Conservation (phyloP, 768 basidiomycete species). For the Favolaschia claudopus region DNA sequence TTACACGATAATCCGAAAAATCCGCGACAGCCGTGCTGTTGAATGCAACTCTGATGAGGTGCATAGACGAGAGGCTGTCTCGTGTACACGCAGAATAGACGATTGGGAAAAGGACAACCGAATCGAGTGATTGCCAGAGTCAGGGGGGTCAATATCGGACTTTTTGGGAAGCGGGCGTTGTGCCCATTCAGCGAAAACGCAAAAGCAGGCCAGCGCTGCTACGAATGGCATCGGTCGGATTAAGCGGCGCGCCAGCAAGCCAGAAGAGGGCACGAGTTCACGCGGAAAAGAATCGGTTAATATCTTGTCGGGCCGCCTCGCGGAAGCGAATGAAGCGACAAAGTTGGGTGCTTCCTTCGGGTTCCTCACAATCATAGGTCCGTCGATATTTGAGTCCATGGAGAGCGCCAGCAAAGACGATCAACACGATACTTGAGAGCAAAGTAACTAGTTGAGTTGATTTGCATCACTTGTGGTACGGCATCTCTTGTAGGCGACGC, state of each 20-base stretch:
- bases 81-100: slow-evolving; percentile 7
- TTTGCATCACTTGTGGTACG: neutral
- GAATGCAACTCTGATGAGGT: neutral
- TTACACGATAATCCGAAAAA: slow-evolving; percentile 15
- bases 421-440: too few relatives aligned
- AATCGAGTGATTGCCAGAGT: slow-evolving; percentile 2
- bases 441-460: neutral
- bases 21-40: slow-evolving; percentile 9
- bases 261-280: slow-evolving; percentile 13
- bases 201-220: neutral
- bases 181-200: neutral
- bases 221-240: neutral
- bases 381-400: too few relatives aligned
- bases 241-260: neutral
- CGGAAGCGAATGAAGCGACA: too few relatives aligned
- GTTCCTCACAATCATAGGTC: too few relatives aligned
- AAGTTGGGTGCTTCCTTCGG: too few relatives aligned
- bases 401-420: too few relatives aligned
- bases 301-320: neutral
- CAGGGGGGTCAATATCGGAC: slow-evolving; percentile 14
- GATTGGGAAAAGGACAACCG: neutral
- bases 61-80: neutral
- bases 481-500: too few relatives aligned
- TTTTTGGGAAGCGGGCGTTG: neutral
- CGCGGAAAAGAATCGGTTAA: slow-evolving; percentile 25